Base-by-base conservation (phyloP, 768 basidiomycete species). In the Panellus pusillus region DNA sequence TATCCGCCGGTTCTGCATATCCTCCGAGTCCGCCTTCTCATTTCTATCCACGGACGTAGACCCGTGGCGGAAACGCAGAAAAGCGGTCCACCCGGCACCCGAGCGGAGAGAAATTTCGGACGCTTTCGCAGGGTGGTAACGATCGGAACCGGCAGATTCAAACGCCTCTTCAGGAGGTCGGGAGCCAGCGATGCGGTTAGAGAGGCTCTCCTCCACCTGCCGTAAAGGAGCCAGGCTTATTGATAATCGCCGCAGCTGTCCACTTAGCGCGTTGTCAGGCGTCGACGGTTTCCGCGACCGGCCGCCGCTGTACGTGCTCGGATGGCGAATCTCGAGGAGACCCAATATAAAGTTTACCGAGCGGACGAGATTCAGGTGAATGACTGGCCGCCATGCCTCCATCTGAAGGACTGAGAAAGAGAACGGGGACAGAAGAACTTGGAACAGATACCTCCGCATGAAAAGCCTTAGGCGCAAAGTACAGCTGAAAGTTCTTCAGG, bases 351-450 rank as follows among this genome's bases (percentile, higher is more conserved):
- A 72, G 60, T 74, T 74, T 45, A 79, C 72, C 24, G 75, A 74
- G 48, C 82, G 81, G 57, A 86, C 77, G 58, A 87, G 80, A 65
- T 87, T 86, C 63, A 86, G 79, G 64, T 84, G 79, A 51, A 87
- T 83, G 55, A 86, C 79, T 3, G 83, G 79, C 37, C 82, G 75
- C 86, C 86, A 87, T 38, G 79, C 70, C 42, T 76, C 77, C 6
- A 76, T 70, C 72, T 79, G 20, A 17, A 24, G 19, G 37, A 44
- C 14, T 12, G 35, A 14, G 12, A 47, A 29, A 51, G 27, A 15
- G 13, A 20, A 8, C 8, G 19, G 31, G 6, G 11, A 29, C 18
- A 15, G 45, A 9, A 17, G 38, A 50, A 57, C 52, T 48, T 39
- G 45, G 29, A 12, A 44, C 11, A 47, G 67, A n/a, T 27, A 77